A percentile compares a stretch with the other conserved stretches of the same genome.
Evolutionary conservation across 208 protist genomes (phyloP).

Genomic region (Novymonas esmeraldas): DNA sequence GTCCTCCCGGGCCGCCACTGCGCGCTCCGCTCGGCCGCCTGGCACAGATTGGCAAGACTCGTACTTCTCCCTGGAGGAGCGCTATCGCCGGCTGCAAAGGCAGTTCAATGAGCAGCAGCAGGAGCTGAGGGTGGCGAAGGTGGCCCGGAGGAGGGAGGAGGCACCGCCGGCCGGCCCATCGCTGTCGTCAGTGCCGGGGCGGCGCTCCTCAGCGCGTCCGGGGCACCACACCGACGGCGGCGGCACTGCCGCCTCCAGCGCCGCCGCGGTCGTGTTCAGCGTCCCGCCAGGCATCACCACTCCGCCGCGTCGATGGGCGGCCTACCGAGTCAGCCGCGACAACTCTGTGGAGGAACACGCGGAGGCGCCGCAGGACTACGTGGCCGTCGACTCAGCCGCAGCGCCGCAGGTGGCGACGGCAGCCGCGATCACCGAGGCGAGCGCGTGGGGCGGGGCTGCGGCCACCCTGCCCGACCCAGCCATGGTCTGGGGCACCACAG

Average conservation of each 20-base stretch:
- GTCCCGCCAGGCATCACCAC: not conserved
- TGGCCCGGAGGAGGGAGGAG: slow-evolving; percentile 51
- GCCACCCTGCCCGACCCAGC: slow-evolving; percentile 68
- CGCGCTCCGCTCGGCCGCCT: slow-evolving; percentile 41
- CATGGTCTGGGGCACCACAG: slow-evolving; percentile 90
- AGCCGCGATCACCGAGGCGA: slow-evolving; percentile 32
- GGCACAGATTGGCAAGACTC: slow-evolving; percentile 83
- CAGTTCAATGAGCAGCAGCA: slow-evolving; percentile 69
- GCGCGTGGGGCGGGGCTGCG: slow-evolving; percentile 43
- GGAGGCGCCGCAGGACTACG: slow-evolving; percentile 30
- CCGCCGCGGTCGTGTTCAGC: no score
- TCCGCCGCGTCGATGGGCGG: slow-evolving; percentile 3
- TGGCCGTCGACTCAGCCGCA: slow-evolving; percentile 50
- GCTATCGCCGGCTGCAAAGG: slow-evolving; percentile 78
- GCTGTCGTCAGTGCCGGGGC: slow-evolving; percentile 20
- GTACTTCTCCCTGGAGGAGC: slow-evolving; percentile 78
- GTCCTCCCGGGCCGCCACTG: not conserved
- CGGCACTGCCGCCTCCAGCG: no score
- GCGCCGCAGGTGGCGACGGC: slow-evolving; percentile 36
- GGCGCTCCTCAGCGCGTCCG: not conserved
- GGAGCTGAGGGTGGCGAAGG: slow-evolving; percentile 78
- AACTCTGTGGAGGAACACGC: not conserved
- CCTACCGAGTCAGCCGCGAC: slow-evolving; percentile 4
- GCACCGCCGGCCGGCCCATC: slow-evolving; percentile 19
- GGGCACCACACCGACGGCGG: no score